phyloP scores from a whole-genome alignment of 1,284 basidiomycete species.

The Ceratobasidium sp. region DNA sequence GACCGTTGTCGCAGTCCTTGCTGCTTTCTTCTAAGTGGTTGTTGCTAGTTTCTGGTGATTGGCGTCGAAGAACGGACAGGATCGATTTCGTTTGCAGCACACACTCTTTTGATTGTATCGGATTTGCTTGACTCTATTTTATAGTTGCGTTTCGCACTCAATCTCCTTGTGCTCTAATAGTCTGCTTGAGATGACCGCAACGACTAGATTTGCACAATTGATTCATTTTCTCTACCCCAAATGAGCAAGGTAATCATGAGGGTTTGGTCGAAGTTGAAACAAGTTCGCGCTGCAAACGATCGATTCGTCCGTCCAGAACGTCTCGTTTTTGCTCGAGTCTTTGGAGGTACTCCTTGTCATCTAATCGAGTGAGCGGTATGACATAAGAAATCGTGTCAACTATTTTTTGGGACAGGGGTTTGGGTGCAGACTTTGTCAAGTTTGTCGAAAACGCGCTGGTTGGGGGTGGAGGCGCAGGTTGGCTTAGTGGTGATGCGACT shows the following conservation, averaged over 20 bases:
- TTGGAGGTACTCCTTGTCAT: constrained; percentile 28
- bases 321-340: constrained; percentile 12
- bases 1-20: constrained; percentile 20
- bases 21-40: constrained; percentile 23
- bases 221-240: neutral
- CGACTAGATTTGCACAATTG: constrained; percentile 5
- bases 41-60: neutral
- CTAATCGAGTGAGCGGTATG: constrained; percentile 15
- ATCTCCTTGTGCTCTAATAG: constrained; percentile 18
- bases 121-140: constrained; percentile 24
- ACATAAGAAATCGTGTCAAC: constrained; percentile 25
- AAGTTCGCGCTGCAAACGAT: neutral
- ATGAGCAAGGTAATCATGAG: neutral
- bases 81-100: neutral
- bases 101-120: constrained; percentile 22
- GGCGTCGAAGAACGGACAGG: constrained; percentile 11
- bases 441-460: too few species aligned
- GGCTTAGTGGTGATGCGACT: neutral
- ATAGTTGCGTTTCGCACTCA: constrained; percentile 22
- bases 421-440: neutral
- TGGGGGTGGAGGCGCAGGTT: neutral
- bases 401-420: constrained; percentile 18
- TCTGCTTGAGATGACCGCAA: constrained; percentile 29
- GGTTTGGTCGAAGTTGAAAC: neutral
- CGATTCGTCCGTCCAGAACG: constrained; percentile 15